phyloP scores from a whole-genome alignment of 352 stramenopile genomes.

The Ochromonadaceae sp. region DNA sequence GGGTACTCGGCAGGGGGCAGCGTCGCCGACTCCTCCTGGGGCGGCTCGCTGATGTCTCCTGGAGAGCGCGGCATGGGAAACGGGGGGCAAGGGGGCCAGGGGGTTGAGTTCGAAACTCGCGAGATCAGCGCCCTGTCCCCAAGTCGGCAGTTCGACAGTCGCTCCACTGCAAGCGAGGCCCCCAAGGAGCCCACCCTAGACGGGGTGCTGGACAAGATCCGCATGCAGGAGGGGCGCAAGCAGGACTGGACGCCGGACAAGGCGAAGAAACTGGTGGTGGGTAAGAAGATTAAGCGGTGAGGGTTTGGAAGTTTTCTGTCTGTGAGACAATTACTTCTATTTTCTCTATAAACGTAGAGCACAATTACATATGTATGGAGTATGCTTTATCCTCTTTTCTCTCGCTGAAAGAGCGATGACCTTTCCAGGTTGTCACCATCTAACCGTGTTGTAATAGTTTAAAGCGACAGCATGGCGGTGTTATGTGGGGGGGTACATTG shows the following conservation, averaged over 20 bases:
- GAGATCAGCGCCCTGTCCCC: too few relatives aligned
- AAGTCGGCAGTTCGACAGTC: too few relatives aligned
- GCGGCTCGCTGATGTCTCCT: too few relatives aligned
- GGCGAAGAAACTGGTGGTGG: neutral
- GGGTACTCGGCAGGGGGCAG: too few relatives aligned
- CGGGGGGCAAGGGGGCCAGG: too few relatives aligned
- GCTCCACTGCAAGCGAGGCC: too few relatives aligned
- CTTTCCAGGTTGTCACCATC: neutral
- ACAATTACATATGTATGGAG: neutral
- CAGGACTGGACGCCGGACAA: neutral
- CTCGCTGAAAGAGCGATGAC: neutral
- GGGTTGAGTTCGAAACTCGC: too few relatives aligned
- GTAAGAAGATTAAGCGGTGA: neutral
- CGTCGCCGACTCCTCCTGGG: too few relatives aligned
- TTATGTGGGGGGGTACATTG: neutral
- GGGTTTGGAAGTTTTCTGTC: neutral
- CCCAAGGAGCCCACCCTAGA: slow-evolving; percentile 5
- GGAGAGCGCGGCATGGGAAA: too few relatives aligned
- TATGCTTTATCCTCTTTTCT: neutral
- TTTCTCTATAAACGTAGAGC: neutral
- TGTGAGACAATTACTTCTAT: neutral
- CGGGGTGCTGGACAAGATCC: slow-evolving; percentile 2
- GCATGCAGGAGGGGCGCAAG: neutral
- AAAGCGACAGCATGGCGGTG: neutral
- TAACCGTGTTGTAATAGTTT: neutral